Conservation (phyloP, 1,139 yeast species). For the Taphrina communis region DNA sequence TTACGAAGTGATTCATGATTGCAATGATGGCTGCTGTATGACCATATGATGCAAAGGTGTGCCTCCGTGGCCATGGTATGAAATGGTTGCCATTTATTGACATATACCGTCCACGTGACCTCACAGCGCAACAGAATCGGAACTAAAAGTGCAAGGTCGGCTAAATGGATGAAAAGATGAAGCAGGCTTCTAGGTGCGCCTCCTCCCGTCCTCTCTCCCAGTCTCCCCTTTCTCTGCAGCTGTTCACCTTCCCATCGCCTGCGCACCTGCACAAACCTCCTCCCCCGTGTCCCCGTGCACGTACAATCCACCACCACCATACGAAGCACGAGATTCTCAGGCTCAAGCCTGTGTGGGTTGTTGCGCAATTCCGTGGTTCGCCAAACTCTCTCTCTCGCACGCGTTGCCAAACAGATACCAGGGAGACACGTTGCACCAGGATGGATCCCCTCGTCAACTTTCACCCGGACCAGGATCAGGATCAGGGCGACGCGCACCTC, state of each 20-base stretch:
- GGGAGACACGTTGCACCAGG: neutral
- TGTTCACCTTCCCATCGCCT: neutral
- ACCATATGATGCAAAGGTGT: no score
- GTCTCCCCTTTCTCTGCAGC: neutral
- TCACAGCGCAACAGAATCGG: neutral
- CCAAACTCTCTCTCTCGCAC: neutral
- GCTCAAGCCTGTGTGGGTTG: neutral
- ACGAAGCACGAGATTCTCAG: conserved; percentile 18
- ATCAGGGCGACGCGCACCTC: conserved; percentile 24
- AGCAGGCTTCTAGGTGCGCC: no score
- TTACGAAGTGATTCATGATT: no score
- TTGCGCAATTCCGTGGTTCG: neutral
- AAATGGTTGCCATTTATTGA: conserved; percentile 6
- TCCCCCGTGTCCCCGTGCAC: conserved; percentile 5
- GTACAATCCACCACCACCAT: neutral
- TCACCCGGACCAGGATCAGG: conserved; percentile 32
- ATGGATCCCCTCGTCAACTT: conserved; percentile 12
- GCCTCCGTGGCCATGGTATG: neutral
- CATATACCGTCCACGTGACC: neutral
- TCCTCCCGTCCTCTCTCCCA: neutral
- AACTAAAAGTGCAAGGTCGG: no score
- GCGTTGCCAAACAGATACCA: no score
- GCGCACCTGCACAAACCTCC: conserved; percentile 1
- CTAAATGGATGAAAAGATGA: no score
- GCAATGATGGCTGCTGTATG: no score